Evolutionary conservation across 768 basidiomycete genomes (phyloP).

Genomic region (Agaricus subrufescens): DNA sequence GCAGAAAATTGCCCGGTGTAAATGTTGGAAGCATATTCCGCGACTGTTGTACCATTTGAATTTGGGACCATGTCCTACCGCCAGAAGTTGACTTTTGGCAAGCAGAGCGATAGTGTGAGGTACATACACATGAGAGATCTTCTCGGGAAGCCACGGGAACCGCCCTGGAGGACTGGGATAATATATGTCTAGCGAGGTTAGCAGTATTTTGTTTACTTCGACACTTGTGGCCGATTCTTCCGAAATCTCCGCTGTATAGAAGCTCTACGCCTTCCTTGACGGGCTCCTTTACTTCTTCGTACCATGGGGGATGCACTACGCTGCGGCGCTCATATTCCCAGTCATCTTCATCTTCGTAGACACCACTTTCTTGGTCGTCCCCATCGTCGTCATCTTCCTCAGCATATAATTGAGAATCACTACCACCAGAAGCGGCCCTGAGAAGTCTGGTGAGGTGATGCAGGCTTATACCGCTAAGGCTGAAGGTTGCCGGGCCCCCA

Average conservation of each 20-base stretch:
- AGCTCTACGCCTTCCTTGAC: constrained; percentile 60
- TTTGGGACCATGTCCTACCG: constrained; percentile 72
- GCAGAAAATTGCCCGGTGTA: constrained; percentile 85
- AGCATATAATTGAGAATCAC: constrained; percentile 18
- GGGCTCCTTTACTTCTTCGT: constrained; percentile 46
- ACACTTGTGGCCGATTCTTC: constrained; percentile 51
- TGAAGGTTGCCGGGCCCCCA: constrained; percentile 12
- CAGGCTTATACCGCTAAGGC: constrained; percentile 24
- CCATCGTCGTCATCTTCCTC: constrained; percentile 31
- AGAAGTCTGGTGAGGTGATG: constrained; percentile 27
- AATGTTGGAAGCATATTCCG: constrained; percentile 64
- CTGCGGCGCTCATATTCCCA: constrained; percentile 14
- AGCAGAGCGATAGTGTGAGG: neutral
- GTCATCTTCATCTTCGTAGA: constrained; percentile 28
- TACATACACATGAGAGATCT: constrained; percentile 8
- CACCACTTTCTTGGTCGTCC: constrained; percentile 23
- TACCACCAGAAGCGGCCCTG: constrained; percentile 13
- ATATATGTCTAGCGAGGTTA: constrained; percentile 47
- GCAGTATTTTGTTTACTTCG: constrained; percentile 23
- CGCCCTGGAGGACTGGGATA: constrained; percentile 33
- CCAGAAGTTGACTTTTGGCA: neutral
- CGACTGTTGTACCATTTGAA: constrained; percentile 74
- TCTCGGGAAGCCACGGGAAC: constrained; percentile 18
- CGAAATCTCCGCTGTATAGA: constrained; percentile 77
- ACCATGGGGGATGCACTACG: constrained; percentile 17